Conservation (phyloP, 2,329 filamentous ascomycete species). For the Harringtonia aguacate region DNA sequence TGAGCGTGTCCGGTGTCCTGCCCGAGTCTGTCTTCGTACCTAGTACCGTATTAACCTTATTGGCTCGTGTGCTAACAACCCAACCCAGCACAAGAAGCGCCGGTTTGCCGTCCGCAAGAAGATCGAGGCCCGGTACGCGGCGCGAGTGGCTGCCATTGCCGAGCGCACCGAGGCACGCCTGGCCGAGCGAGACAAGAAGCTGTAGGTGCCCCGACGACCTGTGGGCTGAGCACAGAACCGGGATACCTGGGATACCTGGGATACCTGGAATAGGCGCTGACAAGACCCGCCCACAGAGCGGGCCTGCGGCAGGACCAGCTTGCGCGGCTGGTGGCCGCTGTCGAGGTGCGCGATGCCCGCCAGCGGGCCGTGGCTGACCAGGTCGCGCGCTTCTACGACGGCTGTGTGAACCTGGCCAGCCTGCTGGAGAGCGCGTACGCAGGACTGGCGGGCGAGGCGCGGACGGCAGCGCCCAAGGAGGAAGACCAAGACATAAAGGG, state of each 20-base stretch:
- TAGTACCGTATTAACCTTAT: not conserved
- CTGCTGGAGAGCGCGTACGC: conserved; percentile 13
- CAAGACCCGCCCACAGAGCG: not conserved
- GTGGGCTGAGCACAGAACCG: too few relatives aligned
- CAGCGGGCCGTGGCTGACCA: conserved; percentile 12
- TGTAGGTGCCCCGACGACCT: not conserved
- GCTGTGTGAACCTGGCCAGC: conserved; percentile 9
- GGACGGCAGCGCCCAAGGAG: not conserved
- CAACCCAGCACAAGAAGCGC: conserved; percentile 13
- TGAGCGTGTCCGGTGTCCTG: not conserved
- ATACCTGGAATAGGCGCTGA: not conserved
- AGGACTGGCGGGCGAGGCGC: conserved; percentile 12
- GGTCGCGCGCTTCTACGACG: conserved; percentile 12
- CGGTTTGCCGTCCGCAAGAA: conserved; percentile 9
- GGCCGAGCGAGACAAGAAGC: conserved; percentile 6
- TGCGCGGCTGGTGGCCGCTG: conserved; percentile 11
- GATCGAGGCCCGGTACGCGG: conserved; percentile 12
- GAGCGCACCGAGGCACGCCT: conserved; percentile 10
- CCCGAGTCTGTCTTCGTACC: too few relatives aligned
- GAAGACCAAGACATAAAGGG: not conserved
- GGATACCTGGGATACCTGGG: too few relatives aligned
- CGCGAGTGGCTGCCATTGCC: conserved; percentile 12
- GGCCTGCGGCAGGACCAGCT: conserved; percentile 7
- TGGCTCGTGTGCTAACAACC: not conserved
- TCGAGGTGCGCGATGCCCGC: conserved; percentile 12